Conservation (phyloP, 129 eudicot species). For the Silybum marianum region DNA sequence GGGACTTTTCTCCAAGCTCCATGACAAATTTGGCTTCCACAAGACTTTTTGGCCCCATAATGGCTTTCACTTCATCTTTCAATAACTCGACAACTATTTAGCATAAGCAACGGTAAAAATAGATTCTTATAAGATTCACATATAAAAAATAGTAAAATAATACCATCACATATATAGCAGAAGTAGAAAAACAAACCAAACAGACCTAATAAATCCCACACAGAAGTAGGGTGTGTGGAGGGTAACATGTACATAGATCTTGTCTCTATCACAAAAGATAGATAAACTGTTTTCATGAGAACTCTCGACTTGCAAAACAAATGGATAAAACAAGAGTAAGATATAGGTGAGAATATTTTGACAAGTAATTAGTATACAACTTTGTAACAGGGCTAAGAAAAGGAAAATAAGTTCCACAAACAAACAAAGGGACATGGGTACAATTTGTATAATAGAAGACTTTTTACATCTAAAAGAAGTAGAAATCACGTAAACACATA, state of each 20-base stretch:
- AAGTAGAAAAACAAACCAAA: too few relatives aligned
- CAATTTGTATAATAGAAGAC: background rate
- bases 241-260: background rate
- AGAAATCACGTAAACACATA: background rate
- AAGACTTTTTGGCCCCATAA: background rate
- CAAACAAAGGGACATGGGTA: background rate
- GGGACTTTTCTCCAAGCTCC: slow-evolving; percentile 30
- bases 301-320: background rate
- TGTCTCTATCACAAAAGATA: too few relatives aligned
- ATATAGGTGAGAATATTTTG: background rate
- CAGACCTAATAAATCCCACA: background rate
- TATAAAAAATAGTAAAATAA: background rate
- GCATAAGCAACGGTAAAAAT: background rate
- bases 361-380: background rate
- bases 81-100: background rate
- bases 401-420: background rate
- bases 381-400: background rate
- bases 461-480: background rate
- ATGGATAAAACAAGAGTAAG: background rate
- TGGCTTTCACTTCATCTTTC: background rate
- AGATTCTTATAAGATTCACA: background rate
- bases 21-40: background rate
- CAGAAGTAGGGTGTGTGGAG: background rate
- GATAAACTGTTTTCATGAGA: background rate
- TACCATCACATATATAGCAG: background rate